Evolutionary conservation across 768 basidiomycete genomes (phyloP).

Genomic region (Candolleomyces efflorescens): DNA sequence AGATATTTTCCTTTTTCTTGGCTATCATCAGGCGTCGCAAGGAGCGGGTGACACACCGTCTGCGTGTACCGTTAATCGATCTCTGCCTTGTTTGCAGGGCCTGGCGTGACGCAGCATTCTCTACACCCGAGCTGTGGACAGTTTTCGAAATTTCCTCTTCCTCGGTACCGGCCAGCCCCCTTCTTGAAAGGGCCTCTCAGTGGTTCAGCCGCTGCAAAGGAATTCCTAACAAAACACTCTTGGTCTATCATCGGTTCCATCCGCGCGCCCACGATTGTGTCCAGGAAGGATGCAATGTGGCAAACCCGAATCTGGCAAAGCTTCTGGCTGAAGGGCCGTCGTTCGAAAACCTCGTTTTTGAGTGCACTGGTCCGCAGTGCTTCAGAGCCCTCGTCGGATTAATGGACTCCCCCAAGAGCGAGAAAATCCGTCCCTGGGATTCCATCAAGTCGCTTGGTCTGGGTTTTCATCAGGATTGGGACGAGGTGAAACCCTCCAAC

Average conservation of each 20-base stretch:
- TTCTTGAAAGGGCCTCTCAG: background rate
- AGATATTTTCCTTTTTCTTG: background rate
- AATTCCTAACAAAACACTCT: background rate
- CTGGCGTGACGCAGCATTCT: background rate
- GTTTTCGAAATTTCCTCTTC: background rate
- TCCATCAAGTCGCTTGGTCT: background rate
- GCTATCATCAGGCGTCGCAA: background rate
- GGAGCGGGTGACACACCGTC: background rate
- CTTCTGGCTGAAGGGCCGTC: background rate
- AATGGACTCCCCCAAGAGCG: background rate
- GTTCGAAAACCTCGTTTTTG: background rate
- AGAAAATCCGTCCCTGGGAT: background rate
- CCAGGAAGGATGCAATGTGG: background rate
- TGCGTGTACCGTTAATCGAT: background rate
- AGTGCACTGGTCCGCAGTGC: background rate
- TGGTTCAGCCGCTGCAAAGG: background rate
- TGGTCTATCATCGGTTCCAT: background rate
- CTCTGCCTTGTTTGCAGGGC: background rate
- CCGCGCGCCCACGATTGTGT: background rate
- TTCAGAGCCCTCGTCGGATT: background rate
- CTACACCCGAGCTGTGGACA: background rate
- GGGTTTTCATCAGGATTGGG: background rate
- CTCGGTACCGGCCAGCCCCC: background rate
- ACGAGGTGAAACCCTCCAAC: background rate
- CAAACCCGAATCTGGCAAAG: background rate